Evolutionary conservation across 306 rosid genomes (phyloP), one percentile per base, ranked within the genome.

Genomic region (Mimosa pudica): DNA sequence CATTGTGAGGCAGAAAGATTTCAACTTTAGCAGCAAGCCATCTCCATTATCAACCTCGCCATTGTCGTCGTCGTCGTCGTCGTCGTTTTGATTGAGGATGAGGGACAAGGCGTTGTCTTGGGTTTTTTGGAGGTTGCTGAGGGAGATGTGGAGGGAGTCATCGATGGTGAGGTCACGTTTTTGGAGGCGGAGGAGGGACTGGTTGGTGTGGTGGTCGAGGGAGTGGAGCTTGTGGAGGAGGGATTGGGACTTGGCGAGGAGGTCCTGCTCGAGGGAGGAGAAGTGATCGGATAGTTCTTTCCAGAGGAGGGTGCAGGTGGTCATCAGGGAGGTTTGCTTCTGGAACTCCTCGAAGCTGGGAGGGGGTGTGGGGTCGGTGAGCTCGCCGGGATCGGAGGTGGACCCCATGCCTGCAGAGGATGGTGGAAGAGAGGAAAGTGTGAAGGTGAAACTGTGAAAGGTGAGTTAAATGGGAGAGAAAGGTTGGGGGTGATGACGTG

Each of bases 361-460:
- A 88, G 90, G 89, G 62, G 96, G 94, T 87, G 90, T 69, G 83
- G 85, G 77, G 95, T 91, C 98, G 62, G 84, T 70, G 84, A 91
- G 82, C 94, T 93, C 99, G 76, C 98, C 98, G 77, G 99, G 97
- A 95, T 95, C 98, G 92, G 92, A 93, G 90, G 87, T 89, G 84
- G 98, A 91, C 95, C 97, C 98, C 98, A 95, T 94, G 30, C 30
- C 30, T 24, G 30, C 30, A 24, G 30, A 52, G 81, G 68, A 49
- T 65, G 75, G 78, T 42, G 58, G 41, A 44, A 68, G 79, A 45
- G 72, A 41, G 58, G 49, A 30, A 68, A 74, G 46, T 24, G 30
- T 24, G 0, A 24, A 24, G 30, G 30, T 24, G 30, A 24, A 24
- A 24, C 30, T 24, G 30, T 24, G 30, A 24, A 24, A 24, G 30